A percentile compares a stretch with the other conserved stretches of the same genome.
Conservation (phyloP, 768 basidiomycete species). For the Podaxis sp. region DNA sequence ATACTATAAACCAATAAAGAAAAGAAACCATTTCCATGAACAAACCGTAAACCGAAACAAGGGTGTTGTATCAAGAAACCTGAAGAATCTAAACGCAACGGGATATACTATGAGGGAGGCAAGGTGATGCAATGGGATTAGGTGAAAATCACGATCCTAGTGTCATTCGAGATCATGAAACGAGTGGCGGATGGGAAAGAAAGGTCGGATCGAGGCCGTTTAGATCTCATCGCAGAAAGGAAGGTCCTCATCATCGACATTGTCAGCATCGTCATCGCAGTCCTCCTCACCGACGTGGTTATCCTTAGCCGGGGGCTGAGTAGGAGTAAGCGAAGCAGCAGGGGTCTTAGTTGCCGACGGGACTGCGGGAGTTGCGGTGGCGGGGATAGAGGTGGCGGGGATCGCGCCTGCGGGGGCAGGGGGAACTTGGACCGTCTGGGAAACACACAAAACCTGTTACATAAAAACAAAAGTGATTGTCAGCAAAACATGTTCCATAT, state of each 20-base stretch:
- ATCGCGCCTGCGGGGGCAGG: conserved; percentile 26
- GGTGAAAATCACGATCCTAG: neutral
- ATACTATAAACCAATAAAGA: neutral
- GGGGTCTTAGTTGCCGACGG: conserved; percentile 18
- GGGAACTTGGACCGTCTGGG: conserved; percentile 36
- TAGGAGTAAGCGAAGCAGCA: neutral
- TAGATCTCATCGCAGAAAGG: conserved; percentile 52
- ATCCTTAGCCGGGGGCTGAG: conserved; percentile 7
- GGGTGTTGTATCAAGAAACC: neutral
- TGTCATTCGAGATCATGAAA: neutral
- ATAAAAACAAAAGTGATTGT: neutral
- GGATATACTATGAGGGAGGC: neutral
- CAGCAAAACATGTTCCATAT: neutral
- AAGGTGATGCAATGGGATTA: neutral
- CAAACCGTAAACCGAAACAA: neutral
- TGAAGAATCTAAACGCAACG: neutral
- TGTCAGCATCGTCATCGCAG: conserved; percentile 14
- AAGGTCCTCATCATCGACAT: conserved; percentile 34
- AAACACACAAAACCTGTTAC: conserved; percentile 50
- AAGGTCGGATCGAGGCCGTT: conserved; percentile 21
- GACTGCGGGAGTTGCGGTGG: conserved; percentile 23
- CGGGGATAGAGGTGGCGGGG: conserved; percentile 27
- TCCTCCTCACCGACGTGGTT: conserved; percentile 17
- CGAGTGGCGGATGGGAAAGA: conserved; percentile 25
- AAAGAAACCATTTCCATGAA: neutral